These are phyloP conservation scores for Podila horticola DNA, from an alignment of 192 early-diverging fungal species.

Conservation along the genomic window DNA sequence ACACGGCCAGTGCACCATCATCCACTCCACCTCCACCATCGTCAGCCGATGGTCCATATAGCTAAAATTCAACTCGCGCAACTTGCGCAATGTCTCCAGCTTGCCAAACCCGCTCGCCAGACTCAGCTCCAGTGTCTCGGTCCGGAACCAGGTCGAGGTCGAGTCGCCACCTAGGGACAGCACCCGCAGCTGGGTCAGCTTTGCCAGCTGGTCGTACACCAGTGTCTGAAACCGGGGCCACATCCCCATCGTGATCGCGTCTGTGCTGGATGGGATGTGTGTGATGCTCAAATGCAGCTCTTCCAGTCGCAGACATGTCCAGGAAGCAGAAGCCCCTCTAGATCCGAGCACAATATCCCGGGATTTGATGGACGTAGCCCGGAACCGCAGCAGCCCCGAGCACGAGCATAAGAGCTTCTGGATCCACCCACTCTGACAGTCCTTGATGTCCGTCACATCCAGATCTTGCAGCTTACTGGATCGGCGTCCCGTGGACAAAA, in stretches of 20 bases:
- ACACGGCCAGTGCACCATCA: constrained; percentile 27
- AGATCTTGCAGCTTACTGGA: constrained; percentile 3
- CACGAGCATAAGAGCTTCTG: constrained; percentile 18
- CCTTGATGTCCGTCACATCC: constrained; percentile 14
- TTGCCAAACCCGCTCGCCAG: constrained; percentile 7
- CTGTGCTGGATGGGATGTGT: background rate
- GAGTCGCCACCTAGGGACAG: constrained; percentile 15
- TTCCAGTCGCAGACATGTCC: constrained; percentile 13
- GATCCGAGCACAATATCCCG: background rate
- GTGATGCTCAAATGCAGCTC: constrained; percentile 26
- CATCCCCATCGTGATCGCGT: background rate
- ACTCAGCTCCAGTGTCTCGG: constrained; percentile 9
- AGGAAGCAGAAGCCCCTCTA: background rate
- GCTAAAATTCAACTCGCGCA: constrained; percentile 22
- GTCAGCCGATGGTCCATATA: constrained; percentile 23
- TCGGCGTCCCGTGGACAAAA: background rate
- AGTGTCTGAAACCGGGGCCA: background rate
- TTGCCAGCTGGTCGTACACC: constrained; percentile 19
- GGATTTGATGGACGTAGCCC: constrained; percentile 7
- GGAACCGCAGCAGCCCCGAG: constrained; percentile 12
- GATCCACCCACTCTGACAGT: constrained; percentile 1
- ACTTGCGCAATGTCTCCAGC: constrained; percentile 7
- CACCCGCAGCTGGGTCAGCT: constrained; percentile 6
- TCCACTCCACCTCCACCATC: constrained; percentile 26
- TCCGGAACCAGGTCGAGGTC: constrained; percentile 23